Conservation (phyloP, 257 asterid genomes). For the Oldenlandia corymbosa region DNA sequence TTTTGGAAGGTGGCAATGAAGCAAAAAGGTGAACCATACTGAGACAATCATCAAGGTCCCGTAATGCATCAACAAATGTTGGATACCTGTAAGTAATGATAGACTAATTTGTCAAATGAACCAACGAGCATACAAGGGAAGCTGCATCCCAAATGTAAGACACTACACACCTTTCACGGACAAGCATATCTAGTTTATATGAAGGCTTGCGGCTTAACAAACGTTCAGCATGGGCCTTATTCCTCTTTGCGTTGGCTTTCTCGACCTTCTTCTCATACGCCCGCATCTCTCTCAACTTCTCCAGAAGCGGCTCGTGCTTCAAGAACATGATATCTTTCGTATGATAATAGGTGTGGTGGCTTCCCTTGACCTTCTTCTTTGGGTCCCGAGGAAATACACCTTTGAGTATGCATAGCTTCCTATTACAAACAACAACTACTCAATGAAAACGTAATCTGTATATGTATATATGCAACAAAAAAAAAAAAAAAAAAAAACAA, state of each 20-base stretch:
- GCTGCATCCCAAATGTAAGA: not conserved
- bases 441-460: not conserved
- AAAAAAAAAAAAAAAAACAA: too few species aligned
- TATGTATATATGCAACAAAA: not conserved
- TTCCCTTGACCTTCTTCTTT: constrained; percentile 96
- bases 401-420: constrained; percentile 64
- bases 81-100: constrained; percentile 58
- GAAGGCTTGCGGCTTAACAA: constrained; percentile 67
- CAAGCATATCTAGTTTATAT: constrained; percentile 75
- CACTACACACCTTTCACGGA: constrained; percentile 59
- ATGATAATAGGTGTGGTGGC: constrained; percentile 92
- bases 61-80: constrained; percentile 75
- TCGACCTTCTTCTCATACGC: constrained; percentile 70
- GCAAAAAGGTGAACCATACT: constrained; percentile 97
- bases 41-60: constrained; percentile 95
- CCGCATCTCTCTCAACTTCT: constrained; percentile 68
- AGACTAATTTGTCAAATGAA: not conserved
- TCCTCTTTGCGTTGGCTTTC: constrained; percentile 82
- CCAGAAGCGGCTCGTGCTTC: constrained; percentile 78
- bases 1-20: constrained; percentile 89
- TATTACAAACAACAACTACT: constrained; percentile 11
- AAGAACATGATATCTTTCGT: constrained; percentile 81
- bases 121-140: not conserved
- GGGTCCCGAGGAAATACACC: constrained; percentile 95
- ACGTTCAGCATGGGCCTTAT: constrained; percentile 76